These are phyloP conservation scores for Solanum gracilifrons DNA, from an alignment of 257 asterid species.

Conservation along the genomic window DNA sequence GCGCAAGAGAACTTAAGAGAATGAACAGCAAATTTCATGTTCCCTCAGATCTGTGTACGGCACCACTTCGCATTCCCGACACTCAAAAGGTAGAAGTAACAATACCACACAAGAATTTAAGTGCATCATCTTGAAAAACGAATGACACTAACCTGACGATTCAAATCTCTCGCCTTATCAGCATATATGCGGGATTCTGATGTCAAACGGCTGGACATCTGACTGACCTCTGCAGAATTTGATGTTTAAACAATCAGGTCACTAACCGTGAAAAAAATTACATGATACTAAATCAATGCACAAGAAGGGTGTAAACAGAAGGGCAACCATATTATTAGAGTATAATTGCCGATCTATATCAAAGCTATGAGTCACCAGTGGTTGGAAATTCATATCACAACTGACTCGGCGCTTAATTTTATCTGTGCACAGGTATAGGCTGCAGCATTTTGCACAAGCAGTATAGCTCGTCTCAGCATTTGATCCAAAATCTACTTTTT, in stretches of 20 bases:
- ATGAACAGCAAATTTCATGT: neutral
- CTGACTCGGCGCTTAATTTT: neutral
- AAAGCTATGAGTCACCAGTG: neutral
- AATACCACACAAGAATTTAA: neutral
- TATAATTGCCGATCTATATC: neutral
- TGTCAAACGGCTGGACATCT: slow-evolving; percentile 88
- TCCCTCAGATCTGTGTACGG: neutral
- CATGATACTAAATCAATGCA: neutral
- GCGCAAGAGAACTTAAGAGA: neutral
- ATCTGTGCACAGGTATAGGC: neutral
- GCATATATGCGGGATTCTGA: slow-evolving; percentile 87
- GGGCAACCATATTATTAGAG: neutral
- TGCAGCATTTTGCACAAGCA: neutral
- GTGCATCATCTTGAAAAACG: neutral
- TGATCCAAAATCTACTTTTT: neutral
- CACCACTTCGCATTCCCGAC: neutral
- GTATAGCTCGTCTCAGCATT: neutral
- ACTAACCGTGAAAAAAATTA: neutral
- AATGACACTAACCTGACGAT: slow-evolving; percentile 62
- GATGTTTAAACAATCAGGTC: neutral
- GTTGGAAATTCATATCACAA: neutral
- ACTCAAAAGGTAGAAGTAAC: neutral
- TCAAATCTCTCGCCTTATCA: slow-evolving; percentile 83
- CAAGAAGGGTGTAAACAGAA: neutral
- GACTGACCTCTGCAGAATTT: slow-evolving; percentile 62